These are phyloP conservation scores for Phialophora chinensis DNA, from an alignment of 2,329 filamentous ascomycete species.

Conservation along the genomic window DNA sequence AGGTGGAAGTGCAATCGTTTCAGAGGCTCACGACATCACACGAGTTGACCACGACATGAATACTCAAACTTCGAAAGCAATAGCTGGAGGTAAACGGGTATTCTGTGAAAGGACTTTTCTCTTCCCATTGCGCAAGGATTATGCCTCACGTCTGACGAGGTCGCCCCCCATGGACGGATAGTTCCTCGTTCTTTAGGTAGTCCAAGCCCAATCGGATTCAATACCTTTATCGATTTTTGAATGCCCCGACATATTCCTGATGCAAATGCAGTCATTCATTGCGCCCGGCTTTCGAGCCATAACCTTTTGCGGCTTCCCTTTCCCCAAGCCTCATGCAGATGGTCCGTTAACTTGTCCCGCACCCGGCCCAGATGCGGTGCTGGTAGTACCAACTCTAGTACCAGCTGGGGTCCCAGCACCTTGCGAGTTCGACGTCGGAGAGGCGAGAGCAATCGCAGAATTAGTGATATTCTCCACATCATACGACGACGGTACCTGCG, in stretches of 20 bases:
- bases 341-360: background rate
- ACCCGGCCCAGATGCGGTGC: background rate
- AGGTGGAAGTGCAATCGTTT: background rate
- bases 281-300: background rate
- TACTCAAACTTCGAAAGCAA: background rate
- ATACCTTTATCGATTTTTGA: background rate
- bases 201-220: background rate
- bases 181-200: background rate
- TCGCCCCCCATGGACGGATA: slow-evolving; percentile 1
- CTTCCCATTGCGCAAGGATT: background rate
- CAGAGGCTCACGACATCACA: background rate
- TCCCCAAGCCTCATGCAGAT: background rate
- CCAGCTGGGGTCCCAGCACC: background rate
- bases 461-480: slow-evolving; percentile 44
- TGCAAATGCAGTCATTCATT: slow-evolving; percentile 7
- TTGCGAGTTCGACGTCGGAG: background rate
- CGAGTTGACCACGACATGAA: background rate
- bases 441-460: background rate
- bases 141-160: background rate
- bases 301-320: background rate
- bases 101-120: slow-evolving; percentile 4
- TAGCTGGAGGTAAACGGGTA: background rate
- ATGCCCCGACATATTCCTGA: background rate
- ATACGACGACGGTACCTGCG: slow-evolving; percentile 47
- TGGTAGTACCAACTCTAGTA: background rate